Conservation (phyloP, 768 basidiomycete genomes). For the Hypsizygus marmoreus region DNA sequence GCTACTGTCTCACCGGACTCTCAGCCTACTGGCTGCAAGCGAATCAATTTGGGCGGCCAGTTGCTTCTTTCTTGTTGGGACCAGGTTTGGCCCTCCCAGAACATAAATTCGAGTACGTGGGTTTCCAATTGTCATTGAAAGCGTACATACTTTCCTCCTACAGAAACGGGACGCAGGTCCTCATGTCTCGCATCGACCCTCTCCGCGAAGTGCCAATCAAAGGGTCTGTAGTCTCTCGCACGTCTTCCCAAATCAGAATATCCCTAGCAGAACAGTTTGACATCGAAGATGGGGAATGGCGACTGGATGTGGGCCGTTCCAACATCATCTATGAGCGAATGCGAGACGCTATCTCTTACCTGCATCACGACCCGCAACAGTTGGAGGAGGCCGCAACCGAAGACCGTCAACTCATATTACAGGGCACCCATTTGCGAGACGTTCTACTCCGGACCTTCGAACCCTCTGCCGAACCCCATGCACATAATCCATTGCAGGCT, state of each 20-base stretch:
- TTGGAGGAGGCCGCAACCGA: conserved; percentile 34
- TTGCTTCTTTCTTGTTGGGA: conserved; percentile 66
- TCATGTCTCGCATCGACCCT: conserved; percentile 67
- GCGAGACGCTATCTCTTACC: conserved; percentile 58
- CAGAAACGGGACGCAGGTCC: conserved; percentile 71
- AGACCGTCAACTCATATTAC: conserved; percentile 54
- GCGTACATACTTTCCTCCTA: conserved; percentile 5
- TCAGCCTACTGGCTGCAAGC: conserved; percentile 68
- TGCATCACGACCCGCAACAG: conserved; percentile 54
- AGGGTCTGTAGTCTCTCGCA: conserved; percentile 56
- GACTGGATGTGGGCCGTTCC: conserved; percentile 71
- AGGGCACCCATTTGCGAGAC: conserved; percentile 76
- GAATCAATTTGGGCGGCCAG: conserved; percentile 63
- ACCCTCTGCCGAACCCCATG: conserved; percentile 27
- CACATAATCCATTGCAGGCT: conserved; percentile 36
- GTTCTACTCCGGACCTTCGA: conserved; percentile 63
- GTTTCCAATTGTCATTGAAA: background rate
- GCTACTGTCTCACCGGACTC: conserved; percentile 69
- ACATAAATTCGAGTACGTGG: conserved; percentile 69
- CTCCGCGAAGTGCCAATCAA: conserved; percentile 51
- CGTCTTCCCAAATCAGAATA: conserved; percentile 55
- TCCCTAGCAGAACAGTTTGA: conserved; percentile 52
- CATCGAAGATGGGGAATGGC: conserved; percentile 54
- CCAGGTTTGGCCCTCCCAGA: conserved; percentile 64
- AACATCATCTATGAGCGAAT: conserved; percentile 71